Conservation (phyloP, 176 grass and related monocot species). For the Ampelocalamus luodianensis region DNA sequence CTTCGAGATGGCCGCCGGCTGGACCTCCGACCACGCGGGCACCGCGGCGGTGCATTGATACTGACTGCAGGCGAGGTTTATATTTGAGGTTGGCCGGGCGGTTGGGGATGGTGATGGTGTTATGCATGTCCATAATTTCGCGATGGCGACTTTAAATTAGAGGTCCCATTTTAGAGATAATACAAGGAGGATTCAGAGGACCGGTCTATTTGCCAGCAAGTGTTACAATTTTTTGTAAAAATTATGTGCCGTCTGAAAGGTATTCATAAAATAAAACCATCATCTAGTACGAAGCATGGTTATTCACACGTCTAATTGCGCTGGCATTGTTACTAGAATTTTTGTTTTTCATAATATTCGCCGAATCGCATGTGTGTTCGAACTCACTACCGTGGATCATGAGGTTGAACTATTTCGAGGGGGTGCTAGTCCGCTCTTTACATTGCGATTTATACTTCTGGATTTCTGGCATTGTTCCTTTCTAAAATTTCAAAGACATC, state of each 20-base stretch:
- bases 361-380: too few relatives aligned
- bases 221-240: neutral
- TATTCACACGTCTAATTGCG: neutral
- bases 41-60: neutral
- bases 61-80: too few relatives aligned
- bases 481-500: too few relatives aligned
- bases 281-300: neutral
- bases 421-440: too few relatives aligned
- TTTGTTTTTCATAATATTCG: too few relatives aligned
- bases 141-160: neutral
- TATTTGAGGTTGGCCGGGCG: neutral
- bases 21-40: constrained; percentile 41
- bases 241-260: neutral
- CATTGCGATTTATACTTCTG: too few relatives aligned
- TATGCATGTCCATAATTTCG: neutral
- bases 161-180: too few relatives aligned
- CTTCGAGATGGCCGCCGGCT: constrained; percentile 72
- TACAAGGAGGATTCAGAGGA: too few relatives aligned
- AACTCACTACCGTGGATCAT: too few relatives aligned
- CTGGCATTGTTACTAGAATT: neutral
- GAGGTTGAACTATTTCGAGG: too few relatives aligned
- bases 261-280: neutral
- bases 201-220: neutral
- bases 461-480: too few relatives aligned
- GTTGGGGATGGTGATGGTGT: neutral